A percentile compares a stretch with the other conserved stretches of the same genome.
These are phyloP conservation scores for Blepharisma stoltei DNA, from an alignment of 73 alveolate species.

Conservation along the genomic window DNA sequence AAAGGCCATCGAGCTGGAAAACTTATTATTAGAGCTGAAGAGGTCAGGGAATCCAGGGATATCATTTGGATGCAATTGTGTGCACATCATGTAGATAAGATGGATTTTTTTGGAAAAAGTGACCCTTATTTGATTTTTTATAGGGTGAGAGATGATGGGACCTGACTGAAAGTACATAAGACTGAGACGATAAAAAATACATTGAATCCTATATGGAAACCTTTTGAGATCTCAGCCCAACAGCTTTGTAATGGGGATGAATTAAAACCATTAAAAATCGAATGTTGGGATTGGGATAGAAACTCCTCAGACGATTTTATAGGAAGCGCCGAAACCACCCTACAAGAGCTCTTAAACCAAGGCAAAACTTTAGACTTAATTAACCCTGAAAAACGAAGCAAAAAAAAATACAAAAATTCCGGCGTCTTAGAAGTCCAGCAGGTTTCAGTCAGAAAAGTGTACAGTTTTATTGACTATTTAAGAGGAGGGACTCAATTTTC, in stretches of 20 bases:
- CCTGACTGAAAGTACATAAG: constrained; percentile 33
- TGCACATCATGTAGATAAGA: constrained; percentile 38
- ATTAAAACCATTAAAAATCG: constrained; percentile 54
- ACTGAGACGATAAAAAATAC: constrained; percentile 45
- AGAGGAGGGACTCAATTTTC: constrained; percentile 75
- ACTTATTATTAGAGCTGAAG: constrained; percentile 56
- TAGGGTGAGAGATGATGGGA: constrained; percentile 30
- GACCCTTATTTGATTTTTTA: constrained; percentile 46
- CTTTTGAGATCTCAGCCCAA: constrained; percentile 42
- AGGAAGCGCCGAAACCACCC: constrained; percentile 58
- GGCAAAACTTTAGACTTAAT: constrained; percentile 35
- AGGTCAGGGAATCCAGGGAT: constrained; percentile 42
- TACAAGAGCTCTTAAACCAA: constrained; percentile 34
- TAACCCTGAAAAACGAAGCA: constrained; percentile 24
- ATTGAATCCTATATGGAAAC: constrained; percentile 61
- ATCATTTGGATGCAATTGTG: constrained; percentile 34
- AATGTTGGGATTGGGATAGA: constrained; percentile 52
- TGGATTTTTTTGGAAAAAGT: constrained; percentile 46
- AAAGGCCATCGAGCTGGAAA: constrained; percentile 52
- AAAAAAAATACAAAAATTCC: constrained; percentile 14
- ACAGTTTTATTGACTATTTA: constrained; percentile 53
- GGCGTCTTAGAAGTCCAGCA: constrained; percentile 26
- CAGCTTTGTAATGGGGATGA: constrained; percentile 57
- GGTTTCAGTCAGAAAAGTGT: background rate
- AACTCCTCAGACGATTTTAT: constrained; percentile 56